Base-by-base conservation (phyloP, 306 rosid species). In the Lablab purpureus region DNA sequence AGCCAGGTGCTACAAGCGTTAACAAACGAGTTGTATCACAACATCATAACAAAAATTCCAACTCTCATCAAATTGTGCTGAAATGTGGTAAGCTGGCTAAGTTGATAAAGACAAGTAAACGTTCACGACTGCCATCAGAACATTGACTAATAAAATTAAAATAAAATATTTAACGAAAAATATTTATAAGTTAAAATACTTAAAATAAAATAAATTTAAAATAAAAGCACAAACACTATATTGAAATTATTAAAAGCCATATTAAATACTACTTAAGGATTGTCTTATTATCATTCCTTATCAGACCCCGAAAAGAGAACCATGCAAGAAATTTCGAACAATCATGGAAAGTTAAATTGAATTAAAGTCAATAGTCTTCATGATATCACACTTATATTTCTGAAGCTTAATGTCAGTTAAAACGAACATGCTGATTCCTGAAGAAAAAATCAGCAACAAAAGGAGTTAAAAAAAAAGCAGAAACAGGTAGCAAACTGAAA, bases 281-380 rank as follows among this genome's bases (percentile, higher is more conserved):
- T 60, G 11, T 28, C 67, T 60, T 60, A 60, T 5, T 4, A 60
- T 30, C 43, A 15, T 30, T 15, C 22, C 13, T 30, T 30, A 30
- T 43, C 22, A 30, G 23, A 62, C 45, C 37, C 66, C 3, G 4
- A 3, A 32, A 17, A 32, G 4, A 30, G 18, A 65, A 40, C 54
- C 72, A 55, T 52, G 76, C 82, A 63, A 37, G 41, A 11, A 70
- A 71, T 12, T 82, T 63, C 1, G 22, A 79, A 62, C 59, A 67
- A 59, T 8, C 18, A 41, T 3, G 32, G 62, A 46, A 71, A 7
- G 37, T 52, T 63, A 5, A 41, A 34, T 52, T 63, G 5, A 30
- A 34, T 54, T 55, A 0, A 49, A 50, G 43, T 50, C 45, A 52
- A 70, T 34, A 27, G 12, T 27, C 73, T 50, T 51, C 2, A 43